Conservation (phyloP, 257 asterid species). For the Henckelia pumila region DNA sequence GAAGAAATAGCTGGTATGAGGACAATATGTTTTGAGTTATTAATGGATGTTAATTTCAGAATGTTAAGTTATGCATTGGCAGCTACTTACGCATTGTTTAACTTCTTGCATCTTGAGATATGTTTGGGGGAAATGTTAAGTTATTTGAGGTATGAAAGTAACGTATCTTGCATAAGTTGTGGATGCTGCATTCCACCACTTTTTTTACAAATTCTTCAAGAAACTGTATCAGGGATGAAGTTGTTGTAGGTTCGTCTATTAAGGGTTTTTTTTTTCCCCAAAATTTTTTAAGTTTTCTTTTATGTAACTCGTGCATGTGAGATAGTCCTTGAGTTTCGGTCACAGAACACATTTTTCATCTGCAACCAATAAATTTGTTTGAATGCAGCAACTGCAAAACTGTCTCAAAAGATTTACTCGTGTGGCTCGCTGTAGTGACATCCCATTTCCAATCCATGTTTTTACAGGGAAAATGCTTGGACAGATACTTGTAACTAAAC, state of each 20-base stretch:
- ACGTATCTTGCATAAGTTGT: not conserved
- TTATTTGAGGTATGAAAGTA: not conserved
- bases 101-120: not conserved
- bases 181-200: constrained; percentile 8
- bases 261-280: too few species aligned
- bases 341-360: not conserved
- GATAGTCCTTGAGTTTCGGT: constrained; percentile 3
- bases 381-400: constrained; percentile 6
- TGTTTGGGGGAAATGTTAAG: not conserved
- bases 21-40: not conserved
- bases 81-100: constrained; percentile 13
- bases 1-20: constrained; percentile 75
- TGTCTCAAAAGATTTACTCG: not conserved
- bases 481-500: constrained; percentile 90
- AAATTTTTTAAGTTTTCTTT: too few species aligned
- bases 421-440: not conserved
- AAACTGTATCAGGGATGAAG: constrained; percentile 2
- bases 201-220: constrained; percentile 5
- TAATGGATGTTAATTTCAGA: not conserved
- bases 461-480: constrained; percentile 93
- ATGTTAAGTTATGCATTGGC: not conserved
- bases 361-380: constrained; percentile 4
- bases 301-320: not conserved
- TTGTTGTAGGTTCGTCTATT: constrained; percentile 4
- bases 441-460: constrained; percentile 16